These are phyloP conservation scores for Solanum acaule DNA, from an alignment of 257 asterid species.

Conservation along the genomic window DNA sequence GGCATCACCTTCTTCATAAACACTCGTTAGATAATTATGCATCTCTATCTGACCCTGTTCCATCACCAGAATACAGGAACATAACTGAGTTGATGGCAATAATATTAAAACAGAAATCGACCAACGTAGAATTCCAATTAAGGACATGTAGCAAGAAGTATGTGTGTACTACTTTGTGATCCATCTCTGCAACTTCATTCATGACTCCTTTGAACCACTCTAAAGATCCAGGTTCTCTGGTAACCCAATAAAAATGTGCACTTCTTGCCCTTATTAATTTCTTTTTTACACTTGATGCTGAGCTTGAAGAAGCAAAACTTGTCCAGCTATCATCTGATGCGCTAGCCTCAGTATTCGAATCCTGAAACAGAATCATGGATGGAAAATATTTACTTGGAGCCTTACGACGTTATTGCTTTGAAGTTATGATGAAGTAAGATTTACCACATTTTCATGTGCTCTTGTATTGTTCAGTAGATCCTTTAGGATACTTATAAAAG, in stretches of 20 bases:
- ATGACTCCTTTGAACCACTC: constrained; percentile 97
- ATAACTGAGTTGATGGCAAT: neutral
- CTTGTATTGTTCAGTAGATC: constrained; percentile 66
- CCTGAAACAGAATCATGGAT: constrained; percentile 20
- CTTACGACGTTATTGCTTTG: neutral
- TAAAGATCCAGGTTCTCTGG: constrained; percentile 82
- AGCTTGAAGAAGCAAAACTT: constrained; percentile 51
- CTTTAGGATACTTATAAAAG: constrained; percentile 82
- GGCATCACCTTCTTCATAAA: constrained; percentile 92
- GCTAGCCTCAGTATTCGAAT: constrained; percentile 56
- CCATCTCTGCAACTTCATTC: constrained; percentile 91
- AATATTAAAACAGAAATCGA: neutral
- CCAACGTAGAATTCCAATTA: neutral
- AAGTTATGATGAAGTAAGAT: neutral
- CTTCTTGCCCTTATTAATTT: constrained; percentile 32
- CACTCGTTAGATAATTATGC: constrained; percentile 88
- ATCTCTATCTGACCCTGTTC: constrained; percentile 85
- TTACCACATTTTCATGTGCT: constrained; percentile 29
- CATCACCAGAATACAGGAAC: neutral
- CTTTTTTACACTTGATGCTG: constrained; percentile 39
- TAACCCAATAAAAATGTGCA: constrained; percentile 88
- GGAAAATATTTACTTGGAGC: neutral
- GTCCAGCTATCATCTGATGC: constrained; percentile 64
- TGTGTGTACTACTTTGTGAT: constrained; percentile 46
- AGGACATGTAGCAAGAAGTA: neutral